Conservation (phyloP, 176 grass and related monocot genomes). For the Ensete glaucum region DNA sequence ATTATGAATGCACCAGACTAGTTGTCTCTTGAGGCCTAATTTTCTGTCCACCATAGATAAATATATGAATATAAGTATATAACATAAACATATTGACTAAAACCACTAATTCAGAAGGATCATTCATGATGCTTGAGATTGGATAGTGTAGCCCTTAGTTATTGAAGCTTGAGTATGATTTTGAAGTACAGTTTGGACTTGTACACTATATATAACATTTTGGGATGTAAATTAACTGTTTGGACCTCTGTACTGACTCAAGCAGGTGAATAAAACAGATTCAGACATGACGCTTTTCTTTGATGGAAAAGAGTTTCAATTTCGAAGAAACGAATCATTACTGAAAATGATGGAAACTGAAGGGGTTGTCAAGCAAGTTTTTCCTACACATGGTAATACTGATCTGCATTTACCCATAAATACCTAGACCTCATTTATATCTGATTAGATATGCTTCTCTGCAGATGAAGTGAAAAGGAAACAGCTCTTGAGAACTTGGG, state of each 20-base stretch:
- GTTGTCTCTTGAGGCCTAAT: not conserved
- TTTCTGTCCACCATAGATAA: not conserved
- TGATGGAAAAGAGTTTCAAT: slow-evolving; percentile 45
- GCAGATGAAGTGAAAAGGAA: slow-evolving; percentile 92
- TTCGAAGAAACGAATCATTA: slow-evolving; percentile 50
- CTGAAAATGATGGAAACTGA: slow-evolving; percentile 70
- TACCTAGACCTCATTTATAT: not conserved
- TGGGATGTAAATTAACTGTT: not conserved
- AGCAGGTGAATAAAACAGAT: slow-evolving; percentile 76
- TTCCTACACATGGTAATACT: slow-evolving; percentile 74
- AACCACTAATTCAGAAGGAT: no score
- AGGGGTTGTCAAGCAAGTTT: slow-evolving; percentile 85
- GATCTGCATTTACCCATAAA: not conserved
- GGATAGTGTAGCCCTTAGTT: no score
- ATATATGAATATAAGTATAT: no score
- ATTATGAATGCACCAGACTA: not conserved
- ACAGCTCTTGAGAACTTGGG: slow-evolving; percentile 79
- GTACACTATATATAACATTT: no score
- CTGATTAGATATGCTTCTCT: slow-evolving; percentile 8
- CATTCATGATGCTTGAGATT: no score
- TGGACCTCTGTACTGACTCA: not conserved
- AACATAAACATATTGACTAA: no score
- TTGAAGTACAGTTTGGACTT: no score
- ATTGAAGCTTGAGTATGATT: no score
- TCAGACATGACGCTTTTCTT: slow-evolving; percentile 53